Evolutionary conservation across 768 basidiomycete genomes (phyloP).

Genomic region (Podaxis carcinomalis): DNA sequence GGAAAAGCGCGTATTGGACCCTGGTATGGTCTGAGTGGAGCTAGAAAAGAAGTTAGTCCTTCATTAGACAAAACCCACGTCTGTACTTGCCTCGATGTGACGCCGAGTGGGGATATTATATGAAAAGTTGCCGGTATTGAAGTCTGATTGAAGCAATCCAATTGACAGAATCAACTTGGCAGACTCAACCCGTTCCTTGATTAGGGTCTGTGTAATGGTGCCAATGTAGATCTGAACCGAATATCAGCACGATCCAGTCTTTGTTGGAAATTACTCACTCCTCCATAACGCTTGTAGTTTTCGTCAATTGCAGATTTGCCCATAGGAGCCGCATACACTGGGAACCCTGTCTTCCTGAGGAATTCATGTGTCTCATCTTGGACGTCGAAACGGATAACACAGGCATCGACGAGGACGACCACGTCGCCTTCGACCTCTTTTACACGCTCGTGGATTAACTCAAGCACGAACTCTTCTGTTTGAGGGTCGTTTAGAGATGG

Average conservation of each 20-base stretch:
- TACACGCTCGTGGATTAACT: constrained; percentile 64
- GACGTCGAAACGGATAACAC: constrained; percentile 68
- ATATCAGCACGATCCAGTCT: not conserved
- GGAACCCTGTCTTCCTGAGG: constrained; percentile 59
- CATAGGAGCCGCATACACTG: constrained; percentile 76
- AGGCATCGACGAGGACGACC: constrained; percentile 78
- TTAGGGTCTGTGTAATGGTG: constrained; percentile 55
- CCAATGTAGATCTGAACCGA: constrained; percentile 68
- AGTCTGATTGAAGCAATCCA: constrained; percentile 69
- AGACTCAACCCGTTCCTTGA: constrained; percentile 69
- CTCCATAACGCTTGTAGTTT: constrained; percentile 68
- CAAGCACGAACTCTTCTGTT: constrained; percentile 65
- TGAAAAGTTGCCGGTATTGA: constrained; percentile 87
- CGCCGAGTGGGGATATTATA: constrained; percentile 58
- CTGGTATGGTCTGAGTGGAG: constrained; percentile 72
- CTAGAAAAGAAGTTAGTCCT: constrained; percentile 28
- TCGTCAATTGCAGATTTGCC: constrained; percentile 79
- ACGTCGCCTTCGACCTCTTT: constrained; percentile 63
- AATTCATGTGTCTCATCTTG: constrained; percentile 61
- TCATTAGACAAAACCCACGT: not conserved
- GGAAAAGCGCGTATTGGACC: constrained; percentile 60
- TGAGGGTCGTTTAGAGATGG: constrained; percentile 51
- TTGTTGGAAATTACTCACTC: constrained; percentile 42
- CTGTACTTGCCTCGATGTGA: constrained; percentile 54
- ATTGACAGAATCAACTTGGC: constrained; percentile 76